Conservation (phyloP, 768 basidiomycete genomes). For the Exsudoporus frostii region DNA sequence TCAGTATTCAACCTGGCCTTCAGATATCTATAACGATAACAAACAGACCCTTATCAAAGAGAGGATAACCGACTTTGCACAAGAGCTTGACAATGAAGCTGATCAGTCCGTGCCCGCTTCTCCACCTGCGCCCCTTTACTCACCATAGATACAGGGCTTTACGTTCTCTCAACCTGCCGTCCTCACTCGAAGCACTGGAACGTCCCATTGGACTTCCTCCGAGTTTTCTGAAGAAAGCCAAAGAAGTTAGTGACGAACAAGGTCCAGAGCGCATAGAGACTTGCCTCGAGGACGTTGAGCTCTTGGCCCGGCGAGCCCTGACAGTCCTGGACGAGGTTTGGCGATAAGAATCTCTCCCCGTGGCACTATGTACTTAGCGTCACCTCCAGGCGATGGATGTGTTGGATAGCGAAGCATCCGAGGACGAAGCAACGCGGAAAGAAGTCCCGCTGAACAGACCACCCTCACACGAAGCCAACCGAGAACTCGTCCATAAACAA, state of each 20-base stretch:
- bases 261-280: constrained; percentile 70
- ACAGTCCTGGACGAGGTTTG: constrained; percentile 73
- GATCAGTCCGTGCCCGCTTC: constrained; percentile 48
- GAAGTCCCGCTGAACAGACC: constrained; percentile 46
- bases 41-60: constrained; percentile 70
- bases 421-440: constrained; percentile 69
- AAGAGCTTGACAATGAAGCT: constrained; percentile 57
- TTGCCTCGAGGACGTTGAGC: constrained; percentile 69
- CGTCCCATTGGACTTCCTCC: constrained; percentile 85
- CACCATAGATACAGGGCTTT: constrained; percentile 48
- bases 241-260: constrained; percentile 76
- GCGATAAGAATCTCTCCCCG: neutral
- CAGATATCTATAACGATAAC: constrained; percentile 85
- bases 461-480: constrained; percentile 79
- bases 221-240: constrained; percentile 79
- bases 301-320: constrained; percentile 58
- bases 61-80: constrained; percentile 56
- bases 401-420: constrained; percentile 85
- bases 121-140: neutral
- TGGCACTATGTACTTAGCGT: neutral
- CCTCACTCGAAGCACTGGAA: constrained; percentile 84
- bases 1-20: neutral
- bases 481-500: constrained; percentile 66
- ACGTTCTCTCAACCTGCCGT: constrained; percentile 73
- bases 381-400: constrained; percentile 74